Evolutionary conservation across 768 basidiomycete genomes (phyloP).

Genomic region (Lentinula edodes): DNA sequence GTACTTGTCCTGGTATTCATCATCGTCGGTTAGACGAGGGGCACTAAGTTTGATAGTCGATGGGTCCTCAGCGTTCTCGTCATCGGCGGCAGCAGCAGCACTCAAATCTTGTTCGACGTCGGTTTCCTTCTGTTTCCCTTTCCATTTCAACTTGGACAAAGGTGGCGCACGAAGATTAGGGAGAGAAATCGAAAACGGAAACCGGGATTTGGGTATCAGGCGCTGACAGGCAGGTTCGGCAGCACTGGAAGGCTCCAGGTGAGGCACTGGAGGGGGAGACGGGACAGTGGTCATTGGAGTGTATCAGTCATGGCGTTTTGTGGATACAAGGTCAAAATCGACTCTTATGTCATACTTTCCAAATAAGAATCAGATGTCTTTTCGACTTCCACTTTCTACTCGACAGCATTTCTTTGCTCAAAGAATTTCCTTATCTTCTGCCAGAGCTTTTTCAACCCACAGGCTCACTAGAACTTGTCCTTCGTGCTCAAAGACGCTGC

Average conservation of each 20-base stretch:
- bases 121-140: not conserved
- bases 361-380: not conserved
- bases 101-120: not conserved
- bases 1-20: constrained; percentile 30
- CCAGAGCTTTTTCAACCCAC: not conserved
- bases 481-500: constrained; percentile 53
- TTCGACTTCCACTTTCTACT: not conserved
- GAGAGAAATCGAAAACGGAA: constrained; percentile 26
- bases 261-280: constrained; percentile 29
- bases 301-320: not conserved
- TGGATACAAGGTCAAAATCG: not conserved
- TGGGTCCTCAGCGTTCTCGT: not conserved
- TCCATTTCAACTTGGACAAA: constrained; percentile 7
- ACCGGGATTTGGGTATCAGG: constrained; percentile 29
- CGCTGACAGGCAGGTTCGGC: constrained; percentile 44
- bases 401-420: not conserved
- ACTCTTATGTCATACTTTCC: constrained; percentile 1
- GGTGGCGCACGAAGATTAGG: constrained; percentile 18
- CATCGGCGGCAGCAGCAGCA: not conserved
- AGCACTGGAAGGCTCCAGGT: constrained; percentile 35
- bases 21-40: constrained; percentile 3
- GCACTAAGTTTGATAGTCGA: not conserved
- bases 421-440: not conserved
- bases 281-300: constrained; percentile 7
- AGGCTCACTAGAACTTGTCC: constrained; percentile 37